These are phyloP conservation scores for Trichoderma sp. DNA, from an alignment of 2,329 filamentous ascomycete genomes.

Conservation along the genomic window DNA sequence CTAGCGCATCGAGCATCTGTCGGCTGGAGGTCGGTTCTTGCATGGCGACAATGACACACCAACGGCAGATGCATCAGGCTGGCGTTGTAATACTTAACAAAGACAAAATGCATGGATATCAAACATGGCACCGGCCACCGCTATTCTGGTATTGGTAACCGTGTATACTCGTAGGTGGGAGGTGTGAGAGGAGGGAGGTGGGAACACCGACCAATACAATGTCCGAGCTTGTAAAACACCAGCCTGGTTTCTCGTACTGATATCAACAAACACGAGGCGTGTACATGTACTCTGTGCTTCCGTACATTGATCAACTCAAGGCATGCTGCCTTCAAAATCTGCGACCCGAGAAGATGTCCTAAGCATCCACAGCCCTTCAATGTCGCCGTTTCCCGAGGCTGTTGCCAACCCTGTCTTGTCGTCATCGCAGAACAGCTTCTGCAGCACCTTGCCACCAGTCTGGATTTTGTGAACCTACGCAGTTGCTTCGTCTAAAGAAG, in stretches of 20 bases:
- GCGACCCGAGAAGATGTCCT: not conserved
- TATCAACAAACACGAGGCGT: not conserved
- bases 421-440: not conserved
- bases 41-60: not conserved
- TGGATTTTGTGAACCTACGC: not conserved
- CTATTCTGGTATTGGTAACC: conserved; percentile 2
- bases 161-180: not conserved
- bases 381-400: not conserved
- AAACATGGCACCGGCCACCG: conserved; percentile 2
- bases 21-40: not conserved
- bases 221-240: conserved; percentile 1
- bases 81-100: not conserved
- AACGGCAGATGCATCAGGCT: conserved; percentile 9
- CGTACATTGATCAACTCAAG: not conserved
- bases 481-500: not conserved
- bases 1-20: not conserved
- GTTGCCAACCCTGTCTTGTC: not conserved
- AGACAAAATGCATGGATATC: not conserved
- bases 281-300: not conserved
- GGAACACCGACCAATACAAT: not conserved
- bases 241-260: not conserved
- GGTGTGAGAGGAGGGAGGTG: not conserved
- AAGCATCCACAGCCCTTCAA: not conserved
- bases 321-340: not conserved
- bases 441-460: not conserved